Percentiles rank a stretch among this genome's conserved stretches.
These are phyloP conservation scores for Silene noctiflora DNA, from an alignment of 179 eudicot genomes.

Conservation along the genomic window DNA sequence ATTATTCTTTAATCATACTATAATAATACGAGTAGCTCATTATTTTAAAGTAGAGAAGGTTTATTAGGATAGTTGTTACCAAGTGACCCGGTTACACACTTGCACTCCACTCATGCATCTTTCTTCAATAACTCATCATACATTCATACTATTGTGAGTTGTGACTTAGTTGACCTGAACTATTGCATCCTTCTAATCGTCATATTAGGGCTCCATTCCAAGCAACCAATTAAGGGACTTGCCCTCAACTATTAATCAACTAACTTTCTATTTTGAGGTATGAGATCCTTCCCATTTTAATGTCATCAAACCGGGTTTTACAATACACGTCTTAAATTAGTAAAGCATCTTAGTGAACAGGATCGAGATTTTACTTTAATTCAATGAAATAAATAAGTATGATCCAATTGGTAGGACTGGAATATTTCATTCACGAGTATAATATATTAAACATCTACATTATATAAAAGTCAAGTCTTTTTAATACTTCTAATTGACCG, in stretches of 20 bases:
- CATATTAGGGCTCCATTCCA: neutral
- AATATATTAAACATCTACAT: no score
- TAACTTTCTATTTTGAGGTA: neutral
- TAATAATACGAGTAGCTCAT: neutral
- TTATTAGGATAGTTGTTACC: neutral
- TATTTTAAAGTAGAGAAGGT: neutral
- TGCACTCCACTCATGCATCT: slow-evolving; percentile 16
- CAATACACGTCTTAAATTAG: no score
- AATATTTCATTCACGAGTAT: no score
- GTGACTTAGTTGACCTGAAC: slow-evolving; percentile 5
- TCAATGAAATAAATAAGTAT: no score
- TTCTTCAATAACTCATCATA: neutral
- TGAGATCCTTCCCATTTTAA: neutral
- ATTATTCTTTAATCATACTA: neutral
- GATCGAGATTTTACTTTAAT: no score
- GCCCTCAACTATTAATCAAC: neutral
- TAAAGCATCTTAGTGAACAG: no score
- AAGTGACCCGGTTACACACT: slow-evolving; percentile 19
- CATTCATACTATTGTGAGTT: neutral
- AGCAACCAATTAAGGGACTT: neutral
- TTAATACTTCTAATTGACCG: no score
- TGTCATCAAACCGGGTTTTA: no score
- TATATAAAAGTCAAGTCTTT: no score
- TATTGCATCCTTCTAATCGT: neutral
- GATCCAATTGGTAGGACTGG: no score